Base-by-base conservation (phyloP, 2,329 filamentous ascomycete genomes). In the Colletotrichum gigasporum region DNA sequence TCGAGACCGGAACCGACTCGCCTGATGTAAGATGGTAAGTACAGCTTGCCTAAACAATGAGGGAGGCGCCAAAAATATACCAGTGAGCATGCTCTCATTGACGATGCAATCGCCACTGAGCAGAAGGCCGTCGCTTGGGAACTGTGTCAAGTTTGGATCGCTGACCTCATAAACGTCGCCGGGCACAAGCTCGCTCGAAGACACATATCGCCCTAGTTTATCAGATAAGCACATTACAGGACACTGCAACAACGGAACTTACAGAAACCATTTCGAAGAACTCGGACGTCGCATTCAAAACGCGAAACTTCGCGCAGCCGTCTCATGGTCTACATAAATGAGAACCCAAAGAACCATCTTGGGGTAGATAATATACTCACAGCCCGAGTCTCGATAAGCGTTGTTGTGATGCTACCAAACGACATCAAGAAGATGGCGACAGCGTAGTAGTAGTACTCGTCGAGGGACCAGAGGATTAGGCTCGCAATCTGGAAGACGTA, bases 401-500 rank as follows among this genome's bases (percentile, higher is more conserved):
- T 97, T 2, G 94, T 91, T 4, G 88, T 87, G 71, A 99, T 97
- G 76, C 95, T 98, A 70, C 94, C 91, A 44, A 96, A 86, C 0
- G 96, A 99, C 77, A 99, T 98, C 65, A 95, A 74, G 71, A 99
- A 97, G 71, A 99, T 99, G 75, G 94, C 97, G 14, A 90, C 85
- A 4, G 96, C 96, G 77, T 99, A 99, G 80, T 98, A 99, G 75
- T 97, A 99, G 76, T 99, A 99, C 71, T 96, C 86, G 73, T 99
- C 96, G 69, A 97, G 75, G 9, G 95, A 97, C 96, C 96, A 99
- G 3, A 99, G 87, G 39, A 97, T 79, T 69, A 99, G 82, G 81
- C 96, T 98, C 48, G 94, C 95, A 71, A 98, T 90, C 78, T 99
- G 96, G 74, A 99, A 99, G 59, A 99, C 91, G 75, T 99, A 99